phyloP scores from a whole-genome alignment of 1,139 yeast species.

The Magnusiomyces suaveolens region DNA sequence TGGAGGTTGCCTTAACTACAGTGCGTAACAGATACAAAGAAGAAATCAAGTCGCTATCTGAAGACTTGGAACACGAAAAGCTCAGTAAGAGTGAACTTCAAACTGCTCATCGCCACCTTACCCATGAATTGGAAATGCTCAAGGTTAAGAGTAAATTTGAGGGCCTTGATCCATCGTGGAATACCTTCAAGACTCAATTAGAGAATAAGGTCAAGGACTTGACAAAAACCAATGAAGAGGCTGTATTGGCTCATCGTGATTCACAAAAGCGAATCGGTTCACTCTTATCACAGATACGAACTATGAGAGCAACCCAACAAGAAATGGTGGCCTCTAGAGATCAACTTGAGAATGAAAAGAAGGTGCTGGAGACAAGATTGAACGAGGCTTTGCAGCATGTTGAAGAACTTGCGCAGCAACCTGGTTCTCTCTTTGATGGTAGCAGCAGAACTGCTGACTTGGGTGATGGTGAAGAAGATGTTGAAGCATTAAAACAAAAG shows the following conservation, averaged over 20 bases:
- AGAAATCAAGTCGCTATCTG: conserved; percentile 51
- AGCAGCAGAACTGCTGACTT: conserved; percentile 3
- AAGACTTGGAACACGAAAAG: conserved; percentile 52
- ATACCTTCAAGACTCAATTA: conserved; percentile 39
- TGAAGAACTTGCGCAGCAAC: conserved; percentile 23
- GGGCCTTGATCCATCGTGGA: conserved; percentile 25
- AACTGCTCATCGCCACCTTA: conserved; percentile 53
- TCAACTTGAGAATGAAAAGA: conserved; percentile 31
- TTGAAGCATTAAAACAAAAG: conserved; percentile 18
- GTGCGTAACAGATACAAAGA: conserved; percentile 39
- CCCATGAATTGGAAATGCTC: conserved; percentile 46
- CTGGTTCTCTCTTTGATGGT: conserved; percentile 11
- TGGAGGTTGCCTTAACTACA: conserved; percentile 24
- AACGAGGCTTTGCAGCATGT: conserved; percentile 25
- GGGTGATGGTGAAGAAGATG: conserved; percentile 13
- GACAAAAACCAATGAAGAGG: conserved; percentile 41
- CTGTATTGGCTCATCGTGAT: conserved; percentile 32
- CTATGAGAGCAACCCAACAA: conserved; percentile 29
- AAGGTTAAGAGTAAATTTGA: conserved; percentile 15
- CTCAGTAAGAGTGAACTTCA: conserved; percentile 39
- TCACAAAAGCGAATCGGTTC: conserved; percentile 32
- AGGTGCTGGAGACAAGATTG: conserved; percentile 31
- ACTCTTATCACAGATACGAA: conserved; percentile 29
- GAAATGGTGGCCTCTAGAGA: conserved; percentile 33
- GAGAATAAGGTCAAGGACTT: conserved; percentile 46